Conservation (phyloP, 2,329 filamentous ascomycete genomes). For the Phoma sp. region DNA sequence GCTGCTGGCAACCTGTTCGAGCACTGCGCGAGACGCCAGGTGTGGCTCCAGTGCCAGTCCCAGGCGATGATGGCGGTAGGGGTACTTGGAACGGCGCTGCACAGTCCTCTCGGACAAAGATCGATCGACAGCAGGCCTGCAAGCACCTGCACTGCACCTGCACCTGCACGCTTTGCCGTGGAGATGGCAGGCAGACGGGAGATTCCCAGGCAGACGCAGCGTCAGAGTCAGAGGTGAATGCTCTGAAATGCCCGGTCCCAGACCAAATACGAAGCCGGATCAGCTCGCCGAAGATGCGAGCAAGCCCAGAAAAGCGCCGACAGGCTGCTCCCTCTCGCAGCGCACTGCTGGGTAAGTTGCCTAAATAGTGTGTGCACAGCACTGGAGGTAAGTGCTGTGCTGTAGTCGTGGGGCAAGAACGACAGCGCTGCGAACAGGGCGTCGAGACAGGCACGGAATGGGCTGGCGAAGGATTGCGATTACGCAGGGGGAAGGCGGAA, state of each 20-base stretch:
- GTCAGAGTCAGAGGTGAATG: constrained; percentile 13
- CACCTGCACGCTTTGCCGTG: constrained; percentile 26
- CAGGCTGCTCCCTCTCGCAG: constrained; percentile 4
- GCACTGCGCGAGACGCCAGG: constrained; percentile 11
- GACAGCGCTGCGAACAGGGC: constrained; percentile 16
- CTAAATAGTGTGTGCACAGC: no score
- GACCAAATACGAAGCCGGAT: constrained; percentile 11
- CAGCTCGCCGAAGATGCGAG: background rate
- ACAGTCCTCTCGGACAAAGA: constrained; percentile 29
- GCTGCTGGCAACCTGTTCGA: constrained; percentile 22
- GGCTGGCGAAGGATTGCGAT: constrained; percentile 28
- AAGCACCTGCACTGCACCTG: constrained; percentile 22
- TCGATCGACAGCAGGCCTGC: constrained; percentile 37
- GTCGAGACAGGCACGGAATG: constrained; percentile 30
- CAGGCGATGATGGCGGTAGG: constrained; percentile 17
- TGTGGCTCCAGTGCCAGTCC: constrained; percentile 5
- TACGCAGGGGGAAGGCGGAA: constrained; percentile 28
- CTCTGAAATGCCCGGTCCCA: constrained; percentile 10
- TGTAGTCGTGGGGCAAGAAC: constrained; percentile 3
- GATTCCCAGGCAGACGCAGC: constrained; percentile 4
- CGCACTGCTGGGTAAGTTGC: background rate
- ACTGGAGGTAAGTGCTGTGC: no score
- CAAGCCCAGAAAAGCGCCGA: constrained; percentile 12
- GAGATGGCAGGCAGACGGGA: constrained; percentile 4
- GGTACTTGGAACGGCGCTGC: constrained; percentile 24